Conservation (phyloP, 1,284 basidiomycete genomes). For the Papiliotrema fonsecae region DNA sequence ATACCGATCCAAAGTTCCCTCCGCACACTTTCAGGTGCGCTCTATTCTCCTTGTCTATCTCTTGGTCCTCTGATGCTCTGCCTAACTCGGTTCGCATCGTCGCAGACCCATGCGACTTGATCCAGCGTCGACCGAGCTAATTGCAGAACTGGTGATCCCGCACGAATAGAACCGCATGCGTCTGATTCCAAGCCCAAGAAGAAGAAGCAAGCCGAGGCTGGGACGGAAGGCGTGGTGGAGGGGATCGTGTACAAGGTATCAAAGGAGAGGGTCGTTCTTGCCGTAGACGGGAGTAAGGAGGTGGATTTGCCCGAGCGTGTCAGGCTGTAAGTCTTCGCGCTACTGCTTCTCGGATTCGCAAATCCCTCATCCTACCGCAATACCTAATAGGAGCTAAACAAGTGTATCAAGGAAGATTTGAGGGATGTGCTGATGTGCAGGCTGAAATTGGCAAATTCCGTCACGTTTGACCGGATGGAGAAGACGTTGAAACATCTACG, state of each 20-base stretch:
- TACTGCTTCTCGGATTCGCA: background rate
- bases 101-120: too few species aligned
- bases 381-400: too few species aligned
- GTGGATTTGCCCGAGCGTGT: conserved; percentile 77
- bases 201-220: conserved; percentile 50
- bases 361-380: background rate
- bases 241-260: conserved; percentile 81
- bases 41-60: too few species aligned
- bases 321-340: conserved; percentile 52
- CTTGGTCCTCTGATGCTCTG: too few species aligned
- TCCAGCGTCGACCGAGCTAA: background rate
- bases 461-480: conserved; percentile 88
- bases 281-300: conserved; percentile 63
- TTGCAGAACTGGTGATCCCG: conserved; percentile 69
- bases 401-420: too few species aligned
- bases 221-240: conserved; percentile 51
- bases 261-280: conserved; percentile 69
- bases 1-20: conserved; percentile 65
- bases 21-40: conserved; percentile 74
- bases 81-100: too few species aligned
- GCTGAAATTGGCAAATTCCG: conserved; percentile 86
- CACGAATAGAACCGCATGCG: conserved; percentile 70
- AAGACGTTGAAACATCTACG: conserved; percentile 65
- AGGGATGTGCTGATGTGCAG: conserved; percentile 22
- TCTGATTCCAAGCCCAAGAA: conserved; percentile 24